Conservation (phyloP, 2,329 filamentous ascomycete genomes). For the Emergomyces orientalis region DNA sequence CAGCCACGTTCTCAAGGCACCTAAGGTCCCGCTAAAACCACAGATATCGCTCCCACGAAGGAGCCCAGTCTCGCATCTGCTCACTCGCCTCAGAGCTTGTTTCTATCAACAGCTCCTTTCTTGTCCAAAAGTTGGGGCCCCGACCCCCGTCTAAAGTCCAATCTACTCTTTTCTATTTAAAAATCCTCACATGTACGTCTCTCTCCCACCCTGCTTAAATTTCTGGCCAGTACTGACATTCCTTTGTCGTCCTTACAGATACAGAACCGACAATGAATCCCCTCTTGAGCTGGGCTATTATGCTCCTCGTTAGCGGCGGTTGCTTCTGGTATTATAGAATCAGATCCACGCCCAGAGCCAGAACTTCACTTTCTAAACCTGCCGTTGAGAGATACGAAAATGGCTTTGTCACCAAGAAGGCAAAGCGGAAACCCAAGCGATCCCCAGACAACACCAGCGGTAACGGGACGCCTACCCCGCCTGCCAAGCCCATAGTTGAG, state of each 20-base stretch:
- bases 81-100: no score
- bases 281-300: conserved; percentile 37
- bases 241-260: neutral
- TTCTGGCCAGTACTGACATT: neutral
- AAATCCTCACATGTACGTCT: conserved; percentile 24
- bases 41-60: no score
- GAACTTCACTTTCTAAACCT: conserved; percentile 20
- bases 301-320: conserved; percentile 34
- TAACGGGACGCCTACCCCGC: conserved; percentile 19
- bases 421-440: conserved; percentile 34
- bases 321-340: conserved; percentile 37
- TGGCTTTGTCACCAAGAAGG: conserved; percentile 30
- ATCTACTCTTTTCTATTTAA: conserved; percentile 30
- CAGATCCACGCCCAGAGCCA: conserved; percentile 26
- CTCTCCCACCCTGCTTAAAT: neutral
- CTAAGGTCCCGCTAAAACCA: no score
- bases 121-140: neutral
- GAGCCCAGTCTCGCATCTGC: no score
- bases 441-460: conserved; percentile 20
- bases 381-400: conserved; percentile 29
- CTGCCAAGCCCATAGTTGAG: conserved; percentile 21
- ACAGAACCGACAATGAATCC: conserved; percentile 31
- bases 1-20: neutral
- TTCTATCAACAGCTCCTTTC: neutral
- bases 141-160: conserved; percentile 15